Percentiles rank a stretch among this genome's conserved stretches.
Conservation (phyloP, 768 basidiomycete genomes). For the Suillus luteus region DNA sequence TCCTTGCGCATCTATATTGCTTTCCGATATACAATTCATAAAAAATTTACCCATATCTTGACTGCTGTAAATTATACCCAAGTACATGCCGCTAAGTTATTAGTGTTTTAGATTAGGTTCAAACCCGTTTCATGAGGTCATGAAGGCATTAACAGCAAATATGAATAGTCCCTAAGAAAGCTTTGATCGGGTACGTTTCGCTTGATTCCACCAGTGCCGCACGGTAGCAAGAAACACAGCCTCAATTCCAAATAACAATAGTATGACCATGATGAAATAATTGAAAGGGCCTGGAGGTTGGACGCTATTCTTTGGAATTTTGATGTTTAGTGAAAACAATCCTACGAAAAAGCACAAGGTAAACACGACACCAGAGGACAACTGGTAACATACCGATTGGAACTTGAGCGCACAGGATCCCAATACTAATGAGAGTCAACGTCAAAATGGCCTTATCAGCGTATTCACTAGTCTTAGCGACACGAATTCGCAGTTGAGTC, state of each 20-base stretch:
- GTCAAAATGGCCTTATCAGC: constrained; percentile 67
- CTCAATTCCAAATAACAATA: constrained; percentile 47
- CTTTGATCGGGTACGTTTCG: constrained; percentile 42
- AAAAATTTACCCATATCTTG: background rate
- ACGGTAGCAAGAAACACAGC: constrained; percentile 48
- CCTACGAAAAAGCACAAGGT: constrained; percentile 41
- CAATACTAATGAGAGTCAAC: constrained; percentile 67
- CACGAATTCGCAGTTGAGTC: constrained; percentile 67
- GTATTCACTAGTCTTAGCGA: constrained; percentile 58
- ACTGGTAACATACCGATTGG: constrained; percentile 48
- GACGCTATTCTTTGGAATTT: constrained; percentile 55
- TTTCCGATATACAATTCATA: background rate
- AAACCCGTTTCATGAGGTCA: background rate
- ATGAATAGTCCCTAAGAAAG: background rate
- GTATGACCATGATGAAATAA: constrained; percentile 59
- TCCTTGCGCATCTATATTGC: background rate
- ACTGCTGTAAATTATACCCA: background rate
- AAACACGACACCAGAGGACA: constrained; percentile 7
- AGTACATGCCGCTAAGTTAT: background rate
- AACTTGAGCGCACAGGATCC: constrained; percentile 64
- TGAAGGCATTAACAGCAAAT: background rate
- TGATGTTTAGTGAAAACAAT: constrained; percentile 66
- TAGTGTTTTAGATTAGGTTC: constrained; percentile 1
- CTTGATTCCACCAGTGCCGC: constrained; percentile 64
- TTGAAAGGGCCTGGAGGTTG: constrained; percentile 40